Conservation (phyloP, 495 filamentous ascomycete species). For the Thozetella sp. region DNA sequence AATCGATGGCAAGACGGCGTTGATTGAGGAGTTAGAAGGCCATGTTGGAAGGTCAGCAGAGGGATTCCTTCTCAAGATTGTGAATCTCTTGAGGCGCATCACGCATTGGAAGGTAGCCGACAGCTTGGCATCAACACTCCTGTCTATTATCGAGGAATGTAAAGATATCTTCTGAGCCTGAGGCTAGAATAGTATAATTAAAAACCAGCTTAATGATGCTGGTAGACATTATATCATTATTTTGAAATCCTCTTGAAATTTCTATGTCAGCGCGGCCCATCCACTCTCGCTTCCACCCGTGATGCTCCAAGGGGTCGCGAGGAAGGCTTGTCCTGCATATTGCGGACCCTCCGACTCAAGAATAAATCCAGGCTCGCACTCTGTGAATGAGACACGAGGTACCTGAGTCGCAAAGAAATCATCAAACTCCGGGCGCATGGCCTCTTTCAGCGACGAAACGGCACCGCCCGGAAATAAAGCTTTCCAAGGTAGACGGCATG, state of each 20-base stretch:
- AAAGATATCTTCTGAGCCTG: too few relatives aligned
- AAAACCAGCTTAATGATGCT: too few relatives aligned
- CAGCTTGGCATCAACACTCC: neutral
- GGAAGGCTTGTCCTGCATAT: too few relatives aligned
- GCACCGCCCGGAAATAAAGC: constrained; percentile 47
- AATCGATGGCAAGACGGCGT: neutral
- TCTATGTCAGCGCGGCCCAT: too few relatives aligned
- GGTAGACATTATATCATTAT: too few relatives aligned
- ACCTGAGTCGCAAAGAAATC: constrained; percentile 47
- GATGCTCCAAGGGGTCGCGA: too few relatives aligned
- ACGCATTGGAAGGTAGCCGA: neutral
- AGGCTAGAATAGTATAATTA: too few relatives aligned
- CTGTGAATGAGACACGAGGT: constrained; percentile 43
- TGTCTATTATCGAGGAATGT: too few relatives aligned
- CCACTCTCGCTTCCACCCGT: too few relatives aligned
- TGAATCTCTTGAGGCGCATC: neutral
- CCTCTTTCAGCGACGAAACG: constrained; percentile 25
- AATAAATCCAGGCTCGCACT: constrained; percentile 58
- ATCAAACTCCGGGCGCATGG: constrained; percentile 49
- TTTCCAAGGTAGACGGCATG: constrained; percentile 56
- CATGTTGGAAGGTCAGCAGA: neutral
- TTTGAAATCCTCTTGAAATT: too few relatives aligned
- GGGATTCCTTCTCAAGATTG: neutral
- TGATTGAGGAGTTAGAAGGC: neutral
- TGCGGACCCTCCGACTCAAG: constrained; percentile 58